Evolutionary conservation across 768 basidiomycete species (phyloP), one percentile per base, ranked within the genome.

Genomic region (Termitomyces sp.): DNA sequence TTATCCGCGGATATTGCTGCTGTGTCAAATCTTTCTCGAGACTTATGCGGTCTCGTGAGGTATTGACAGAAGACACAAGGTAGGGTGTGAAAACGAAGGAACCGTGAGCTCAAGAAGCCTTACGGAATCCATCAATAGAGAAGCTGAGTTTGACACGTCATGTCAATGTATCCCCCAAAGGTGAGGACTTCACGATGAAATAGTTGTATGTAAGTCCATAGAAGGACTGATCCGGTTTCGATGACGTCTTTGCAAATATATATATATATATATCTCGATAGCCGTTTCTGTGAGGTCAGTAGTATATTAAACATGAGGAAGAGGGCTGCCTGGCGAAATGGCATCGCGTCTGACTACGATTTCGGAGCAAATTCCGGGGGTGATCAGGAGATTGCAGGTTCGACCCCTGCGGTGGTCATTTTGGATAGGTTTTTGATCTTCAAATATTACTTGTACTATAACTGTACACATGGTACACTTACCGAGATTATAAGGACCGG

Each of bases 301-400:
- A n/a, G n/a, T n/a, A n/a, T n/a, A n/a, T n/a, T n/a, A n/a, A n/a
- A n/a, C n/a, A n/a, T n/a, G n/a, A n/a, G n/a, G n/a, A n/a, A n/a
- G n/a, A 32, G 11, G 59, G 59, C 53, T 54, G 56, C 49, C 46
- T 50, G 88, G 88, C 88, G 87, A 88, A 90, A 89, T 89, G 88
- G 88, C 86, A 90, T 88, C 87, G 88, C 88, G 88, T 90, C 88
- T 89, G 87, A 89, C 88, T 89, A 88, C 86, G 86, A 87, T 28
- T n/a, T n/a, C n/a, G n/a, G n/a, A n/a, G n/a, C n/a, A n/a, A n/a
- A n/a, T n/a, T n/a, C n/a, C n/a, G n/a, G n/a, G n/a, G n/a, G n/a
- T n/a, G n/a, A 85, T 84, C 84, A 85, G 83, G 83, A 86, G 84
- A 83, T 85, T 84, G 84, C 83, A 85, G 83, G 84, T 86, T 85